A percentile compares a stretch with the other conserved stretches of the same genome.
Evolutionary conservation across 495 filamentous ascomycete genomes (phyloP).

Genomic region (Talaromyces proteolyticus): DNA sequence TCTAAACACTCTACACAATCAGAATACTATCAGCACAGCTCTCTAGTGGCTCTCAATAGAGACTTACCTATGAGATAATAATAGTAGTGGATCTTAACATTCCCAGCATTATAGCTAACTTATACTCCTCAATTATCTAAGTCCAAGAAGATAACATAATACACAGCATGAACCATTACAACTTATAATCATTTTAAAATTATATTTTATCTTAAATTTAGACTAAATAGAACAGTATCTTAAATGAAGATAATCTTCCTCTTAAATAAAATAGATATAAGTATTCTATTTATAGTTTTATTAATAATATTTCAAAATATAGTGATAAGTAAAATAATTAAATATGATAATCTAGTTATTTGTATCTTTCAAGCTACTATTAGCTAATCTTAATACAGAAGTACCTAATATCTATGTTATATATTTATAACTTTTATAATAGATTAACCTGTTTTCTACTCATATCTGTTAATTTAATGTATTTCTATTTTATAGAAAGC

Average conservation of each 20-base stretch:
- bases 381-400: neutral
- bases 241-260: neutral
- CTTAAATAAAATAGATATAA: neutral
- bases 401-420: no score
- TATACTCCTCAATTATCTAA: neutral
- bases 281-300: neutral
- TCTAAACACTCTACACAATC: neutral
- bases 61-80: neutral
- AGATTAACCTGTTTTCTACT: neutral
- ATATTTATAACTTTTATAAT: no score
- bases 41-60: neutral
- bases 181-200: neutral
- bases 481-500: slow-evolving; percentile 1
- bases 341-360: neutral
- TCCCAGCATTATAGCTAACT: neutral
- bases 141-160: slow-evolving; percentile 1
- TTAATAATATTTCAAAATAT: neutral
- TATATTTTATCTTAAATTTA: neutral
- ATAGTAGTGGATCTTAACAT: slow-evolving; percentile 1
- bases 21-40: neutral
- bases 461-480: neutral
- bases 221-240: neutral
- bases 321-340: neutral
- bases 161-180: neutral
- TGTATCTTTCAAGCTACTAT: neutral